Evolutionary conservation across 1,284 basidiomycete genomes (phyloP), one percentile per base, ranked within the genome.

Genomic region (Leccinum subatratum): DNA sequence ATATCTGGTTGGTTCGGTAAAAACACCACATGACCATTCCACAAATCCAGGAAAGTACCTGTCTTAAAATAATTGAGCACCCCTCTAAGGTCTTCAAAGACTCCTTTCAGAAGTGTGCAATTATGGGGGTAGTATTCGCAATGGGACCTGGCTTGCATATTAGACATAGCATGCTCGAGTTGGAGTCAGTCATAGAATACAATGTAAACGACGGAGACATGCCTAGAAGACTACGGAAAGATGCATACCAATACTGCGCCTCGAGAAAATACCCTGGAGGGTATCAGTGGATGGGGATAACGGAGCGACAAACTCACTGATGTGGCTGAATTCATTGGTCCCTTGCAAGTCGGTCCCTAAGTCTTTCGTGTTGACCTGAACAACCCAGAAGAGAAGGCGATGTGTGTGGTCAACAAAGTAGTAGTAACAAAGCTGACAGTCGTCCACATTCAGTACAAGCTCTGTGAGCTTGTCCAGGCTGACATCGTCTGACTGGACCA

Each of bases 381-480:
- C 56, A 12, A 73, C n/a, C 71, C 72, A 74, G 39, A 72, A 71
- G 16, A 74, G 67, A 48, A 72, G 67, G 32, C 57, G 69, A 18
- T 63, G 3, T 7, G 20, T 63, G 28, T 71, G 71, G 28, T 72
- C 70, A 20, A 70, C 72, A 45, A 74, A 74, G 34, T 71, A 72
- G 45, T 71, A 73, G 32, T 34, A 9, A 34, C 66, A 72, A 37
- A 1, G 1, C 8, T 1, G 51, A 57, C 3, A 2, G 9, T 63
- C 54, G 8, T 68, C 71, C 22, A 71, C 25, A 6, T 73, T 71
- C 14, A 72, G 11, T 4, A 74, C 71, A 7, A 71, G 32, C n/a
- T 74, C 71, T 1, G 59, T 64, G 34, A 63, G 20, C 4, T 65
- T 54, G 6, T 73, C 72, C 18, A 74, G 5, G 39, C 12, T 65